Conservation (phyloP, 805 yeast species). For the Schwanniomyces pseudopolymorphus region DNA sequence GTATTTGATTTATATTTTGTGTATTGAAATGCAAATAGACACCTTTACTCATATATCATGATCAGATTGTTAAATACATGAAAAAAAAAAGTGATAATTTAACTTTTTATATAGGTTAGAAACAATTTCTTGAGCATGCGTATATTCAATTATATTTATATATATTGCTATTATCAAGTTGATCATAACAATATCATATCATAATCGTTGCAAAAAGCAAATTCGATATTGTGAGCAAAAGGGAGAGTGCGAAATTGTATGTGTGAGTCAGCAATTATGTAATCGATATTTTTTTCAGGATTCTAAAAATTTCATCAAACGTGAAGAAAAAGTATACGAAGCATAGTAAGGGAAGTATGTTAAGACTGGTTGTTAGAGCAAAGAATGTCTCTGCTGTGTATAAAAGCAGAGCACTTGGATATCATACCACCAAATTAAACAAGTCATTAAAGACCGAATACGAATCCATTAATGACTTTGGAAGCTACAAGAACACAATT, state of each 20-base stretch:
- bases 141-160: too few relatives aligned
- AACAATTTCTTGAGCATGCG: too few relatives aligned
- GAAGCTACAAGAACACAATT: constrained; percentile 38
- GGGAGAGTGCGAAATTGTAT: too few relatives aligned
- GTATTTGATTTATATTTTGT: too few relatives aligned
- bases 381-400: background rate
- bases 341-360: constrained; percentile 5
- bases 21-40: too few relatives aligned
- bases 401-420: constrained; percentile 5
- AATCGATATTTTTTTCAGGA: background rate
- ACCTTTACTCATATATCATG: too few relatives aligned
- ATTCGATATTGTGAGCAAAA: background rate
- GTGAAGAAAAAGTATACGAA: background rate
- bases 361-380: constrained; percentile 7
- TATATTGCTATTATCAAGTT: too few relatives aligned
- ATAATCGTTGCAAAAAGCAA: background rate
- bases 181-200: too few relatives aligned
- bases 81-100: too few relatives aligned
- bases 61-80: too few relatives aligned
- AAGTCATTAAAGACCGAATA: constrained; percentile 28
- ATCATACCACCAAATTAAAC: constrained; percentile 23
- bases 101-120: too few relatives aligned
- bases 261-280: background rate
- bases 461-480: constrained; percentile 35
- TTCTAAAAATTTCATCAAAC: constrained; percentile 1